phyloP scores from a whole-genome alignment of 805 yeast species.

The Suhomyces tanzawaensis region DNA sequence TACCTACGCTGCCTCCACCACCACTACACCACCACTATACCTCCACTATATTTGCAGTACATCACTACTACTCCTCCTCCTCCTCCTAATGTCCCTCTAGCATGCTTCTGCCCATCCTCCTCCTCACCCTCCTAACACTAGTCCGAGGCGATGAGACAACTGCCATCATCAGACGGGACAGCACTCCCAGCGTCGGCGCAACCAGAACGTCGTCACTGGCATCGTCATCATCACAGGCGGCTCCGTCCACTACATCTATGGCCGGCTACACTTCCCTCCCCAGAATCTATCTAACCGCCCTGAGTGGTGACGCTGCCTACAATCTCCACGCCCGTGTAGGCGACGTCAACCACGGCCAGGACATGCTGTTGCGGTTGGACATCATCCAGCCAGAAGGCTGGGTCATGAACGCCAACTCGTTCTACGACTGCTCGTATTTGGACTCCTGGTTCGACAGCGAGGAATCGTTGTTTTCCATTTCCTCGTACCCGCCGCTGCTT shows the following conservation, averaged over 20 bases:
- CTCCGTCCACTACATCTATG: neutral
- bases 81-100: too few species aligned
- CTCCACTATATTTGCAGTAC: too few species aligned
- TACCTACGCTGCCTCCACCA: too few species aligned
- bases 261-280: neutral
- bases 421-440: constrained; percentile 25
- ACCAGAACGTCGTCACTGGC: neutral
- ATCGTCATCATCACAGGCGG: neutral
- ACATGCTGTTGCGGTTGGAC: constrained; percentile 15
- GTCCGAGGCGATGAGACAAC: too few species aligned
- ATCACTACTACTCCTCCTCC: too few species aligned
- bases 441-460: constrained; percentile 17
- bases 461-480: constrained; percentile 2
- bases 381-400: constrained; percentile 38
- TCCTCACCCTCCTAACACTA: too few species aligned
- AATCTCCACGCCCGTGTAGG: constrained; percentile 13
- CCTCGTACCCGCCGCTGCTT: constrained; percentile 10
- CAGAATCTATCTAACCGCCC: constrained; percentile 12
- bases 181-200: too few species aligned
- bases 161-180: too few species aligned
- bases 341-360: neutral
- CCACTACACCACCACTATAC: too few species aligned
- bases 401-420: constrained; percentile 29
- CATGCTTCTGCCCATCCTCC: too few species aligned
- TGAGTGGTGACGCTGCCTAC: constrained; percentile 16